Conservation (phyloP, 768 basidiomycete species). For the Rossbeevera mucosa region DNA sequence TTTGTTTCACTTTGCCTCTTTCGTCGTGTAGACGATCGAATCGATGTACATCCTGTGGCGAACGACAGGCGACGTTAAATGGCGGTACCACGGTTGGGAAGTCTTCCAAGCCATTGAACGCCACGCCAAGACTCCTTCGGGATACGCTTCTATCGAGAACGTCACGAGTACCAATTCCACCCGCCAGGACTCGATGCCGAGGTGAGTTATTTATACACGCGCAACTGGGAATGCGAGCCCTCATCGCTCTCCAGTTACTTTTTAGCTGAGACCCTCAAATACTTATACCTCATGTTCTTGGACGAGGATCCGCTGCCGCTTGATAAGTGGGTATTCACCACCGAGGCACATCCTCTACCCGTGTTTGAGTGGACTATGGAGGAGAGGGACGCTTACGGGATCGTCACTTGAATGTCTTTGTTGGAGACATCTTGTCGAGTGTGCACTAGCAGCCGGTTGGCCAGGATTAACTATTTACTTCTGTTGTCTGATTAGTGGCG, state of each 20-base stretch:
- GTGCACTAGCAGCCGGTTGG: neutral
- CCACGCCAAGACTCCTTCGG: slow-evolving; percentile 50
- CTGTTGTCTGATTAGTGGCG: neutral
- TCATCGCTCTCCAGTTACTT: neutral
- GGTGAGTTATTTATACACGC: slow-evolving; percentile 39
- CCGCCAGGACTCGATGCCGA: slow-evolving; percentile 61
- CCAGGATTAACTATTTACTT: neutral
- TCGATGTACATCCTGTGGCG: slow-evolving; percentile 69
- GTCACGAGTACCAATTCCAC: slow-evolving; percentile 40
- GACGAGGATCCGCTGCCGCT: neutral
- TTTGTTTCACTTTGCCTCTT: neutral
- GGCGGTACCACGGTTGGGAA: slow-evolving; percentile 68
- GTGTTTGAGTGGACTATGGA: neutral
- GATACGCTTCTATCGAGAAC: slow-evolving; percentile 53
- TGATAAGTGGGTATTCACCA: neutral
- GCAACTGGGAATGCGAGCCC: neutral
- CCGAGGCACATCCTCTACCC: neutral
- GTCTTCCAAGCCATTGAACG: slow-evolving; percentile 65
- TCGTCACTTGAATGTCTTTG: neutral
- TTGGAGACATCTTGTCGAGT: neutral
- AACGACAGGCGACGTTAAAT: slow-evolving; percentile 59
- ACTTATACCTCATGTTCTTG: neutral
- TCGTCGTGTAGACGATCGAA: slow-evolving; percentile 55
- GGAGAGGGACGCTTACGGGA: neutral
- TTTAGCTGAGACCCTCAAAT: neutral